Evolutionary conservation across 331 rosid genomes (phyloP), one percentile per base, ranked within the genome.

Genomic region (Quercus phellos): DNA sequence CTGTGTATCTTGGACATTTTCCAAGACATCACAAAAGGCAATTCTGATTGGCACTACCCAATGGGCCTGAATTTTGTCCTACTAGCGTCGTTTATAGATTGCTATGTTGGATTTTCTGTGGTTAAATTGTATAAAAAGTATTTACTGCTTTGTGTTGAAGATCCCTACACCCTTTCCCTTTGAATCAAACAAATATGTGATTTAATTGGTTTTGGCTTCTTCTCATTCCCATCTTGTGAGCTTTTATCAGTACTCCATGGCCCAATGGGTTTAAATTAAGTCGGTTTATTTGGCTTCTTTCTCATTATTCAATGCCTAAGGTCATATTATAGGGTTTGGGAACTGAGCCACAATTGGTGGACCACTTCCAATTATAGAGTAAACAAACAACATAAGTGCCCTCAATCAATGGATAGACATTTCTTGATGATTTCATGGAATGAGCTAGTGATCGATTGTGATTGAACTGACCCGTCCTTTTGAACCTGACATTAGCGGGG

Each of bases 151-250:
- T 60, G 43, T 53, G 77, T 30, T 19, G 30, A 68, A 69, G 73
- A 64, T 80, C 55, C 68, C 56, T 67, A 16, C 42, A 54, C 5
- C 22, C 77, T 89, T 89, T 85, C 87, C 77, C 66, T 82, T 84
- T 68, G 59, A 42, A 75, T 55, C 79, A 70, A 64, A 77, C 72
- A 51, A 43, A 21, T 8, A 2, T 29, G 22, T 67, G 61, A 85
- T 75, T 84, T 70, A 75, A 78, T 61, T 72, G 38, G 38, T 42
- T 78, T 88, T 88, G 94, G 82, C 83, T 77, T 84, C 58, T 75
- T 85, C 80, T 72, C n/a, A 73, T 76, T 56, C 74, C 22, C 83
- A 73, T 85, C 93, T 76, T 77, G 94, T 88, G 92, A 91, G 27
- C 64, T 77, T 69, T 51, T n/a, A 5, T 38, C 77, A 63, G 61